These are phyloP conservation scores for Gastrolobium bilobum DNA, from an alignment of 306 rosid species.

Conservation along the genomic window DNA sequence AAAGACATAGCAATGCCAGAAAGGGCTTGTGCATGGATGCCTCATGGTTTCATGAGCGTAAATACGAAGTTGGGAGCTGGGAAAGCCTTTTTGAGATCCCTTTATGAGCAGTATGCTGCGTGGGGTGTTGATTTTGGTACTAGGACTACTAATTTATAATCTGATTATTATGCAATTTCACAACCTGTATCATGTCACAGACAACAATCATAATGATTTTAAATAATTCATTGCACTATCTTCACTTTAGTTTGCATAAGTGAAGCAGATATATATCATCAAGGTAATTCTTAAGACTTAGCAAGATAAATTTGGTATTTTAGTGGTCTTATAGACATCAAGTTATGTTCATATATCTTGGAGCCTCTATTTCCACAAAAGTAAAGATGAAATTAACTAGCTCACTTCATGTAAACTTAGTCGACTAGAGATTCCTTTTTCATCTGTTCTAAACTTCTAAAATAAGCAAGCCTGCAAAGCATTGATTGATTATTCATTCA, in stretches of 20 bases:
- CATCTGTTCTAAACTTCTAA: constrained; percentile 18
- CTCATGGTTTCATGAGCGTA: constrained; percentile 92
- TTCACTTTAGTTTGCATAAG: not conserved
- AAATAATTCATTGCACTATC: not conserved
- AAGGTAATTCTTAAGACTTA: not conserved
- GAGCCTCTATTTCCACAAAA: not conserved
- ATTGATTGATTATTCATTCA: not conserved
- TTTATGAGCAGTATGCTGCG: constrained; percentile 80
- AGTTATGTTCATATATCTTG: constrained; percentile 10
- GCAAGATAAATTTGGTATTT: not conserved
- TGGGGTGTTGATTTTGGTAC: constrained; percentile 99
- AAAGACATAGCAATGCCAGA: constrained; percentile 80
- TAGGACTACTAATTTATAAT: constrained; percentile 34
- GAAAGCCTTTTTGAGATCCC: constrained; percentile 87
- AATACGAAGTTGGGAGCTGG: constrained; percentile 84
- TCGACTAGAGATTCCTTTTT: constrained; percentile 3
- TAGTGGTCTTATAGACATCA: not conserved
- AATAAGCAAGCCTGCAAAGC: constrained; percentile 2
- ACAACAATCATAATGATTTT: constrained; percentile 21
- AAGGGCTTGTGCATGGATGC: constrained; percentile 92
- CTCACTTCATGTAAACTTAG: not conserved
- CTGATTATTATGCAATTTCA: constrained; percentile 31
- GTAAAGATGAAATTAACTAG: not conserved
- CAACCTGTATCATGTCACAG: constrained; percentile 26
- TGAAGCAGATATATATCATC: not conserved